These are phyloP conservation scores for Trichosporon ovoides DNA, from an alignment of 1,284 basidiomycete genomes.

Conservation along the genomic window DNA sequence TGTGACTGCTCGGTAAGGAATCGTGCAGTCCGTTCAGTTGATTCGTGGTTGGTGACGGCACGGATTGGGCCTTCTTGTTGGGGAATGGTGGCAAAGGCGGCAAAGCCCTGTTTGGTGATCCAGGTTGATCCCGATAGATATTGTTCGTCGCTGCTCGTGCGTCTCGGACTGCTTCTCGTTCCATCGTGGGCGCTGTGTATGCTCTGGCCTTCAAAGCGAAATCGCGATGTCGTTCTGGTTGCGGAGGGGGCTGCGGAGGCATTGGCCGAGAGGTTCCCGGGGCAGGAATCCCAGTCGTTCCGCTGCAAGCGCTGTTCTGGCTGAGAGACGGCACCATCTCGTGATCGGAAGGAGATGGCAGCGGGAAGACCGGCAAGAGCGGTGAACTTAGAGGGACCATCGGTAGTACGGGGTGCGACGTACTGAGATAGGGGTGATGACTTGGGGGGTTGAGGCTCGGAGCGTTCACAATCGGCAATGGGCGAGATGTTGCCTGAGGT, in stretches of 20 bases:
- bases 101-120: constrained; percentile 33
- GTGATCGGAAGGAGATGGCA: background rate
- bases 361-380: background rate
- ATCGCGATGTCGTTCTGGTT: constrained; percentile 38
- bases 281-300: background rate
- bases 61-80: constrained; percentile 12
- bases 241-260: constrained; percentile 42
- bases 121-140: constrained; percentile 12
- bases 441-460: background rate
- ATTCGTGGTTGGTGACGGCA: constrained; percentile 6
- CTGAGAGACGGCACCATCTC: background rate
- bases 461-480: background rate
- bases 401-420: background rate
- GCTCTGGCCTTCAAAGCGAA: constrained; percentile 19
- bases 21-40: constrained; percentile 10
- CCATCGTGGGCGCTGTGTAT: constrained; percentile 30
- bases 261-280: background rate
- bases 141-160: background rate
- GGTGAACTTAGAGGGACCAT: background rate
- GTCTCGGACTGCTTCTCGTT: no score
- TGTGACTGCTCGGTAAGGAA: constrained; percentile 7
- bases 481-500: background rate
- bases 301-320: background rate
- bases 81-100: constrained; percentile 34
- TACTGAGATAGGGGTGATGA: background rate